These are phyloP conservation scores for Nannochloropsis oceanica DNA, from an alignment of 108 stramenopile species.

Conservation along the genomic window DNA sequence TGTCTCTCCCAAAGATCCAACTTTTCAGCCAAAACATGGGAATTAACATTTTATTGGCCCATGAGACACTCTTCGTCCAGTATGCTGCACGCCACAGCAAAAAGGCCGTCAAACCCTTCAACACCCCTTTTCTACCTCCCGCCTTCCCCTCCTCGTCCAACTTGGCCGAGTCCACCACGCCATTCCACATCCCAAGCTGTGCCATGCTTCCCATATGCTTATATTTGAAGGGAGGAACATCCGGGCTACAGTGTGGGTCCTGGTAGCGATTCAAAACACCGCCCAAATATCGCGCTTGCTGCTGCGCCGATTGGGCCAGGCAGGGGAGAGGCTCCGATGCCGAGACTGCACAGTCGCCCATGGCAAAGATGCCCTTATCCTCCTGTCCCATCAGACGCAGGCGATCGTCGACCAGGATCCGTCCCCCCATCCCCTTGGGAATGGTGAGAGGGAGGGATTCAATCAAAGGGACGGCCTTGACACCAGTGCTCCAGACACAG, in stretches of 20 bases:
- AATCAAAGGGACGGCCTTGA: constrained; percentile 43
- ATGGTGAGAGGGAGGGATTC: constrained; percentile 25
- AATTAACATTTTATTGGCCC: constrained; percentile 63
- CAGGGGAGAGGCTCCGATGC: constrained; percentile 55
- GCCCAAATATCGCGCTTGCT: constrained; percentile 54
- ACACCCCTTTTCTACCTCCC: neutral
- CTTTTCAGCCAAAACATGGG: constrained; percentile 96
- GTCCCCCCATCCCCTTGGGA: constrained; percentile 36
- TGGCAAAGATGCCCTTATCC: constrained; percentile 63
- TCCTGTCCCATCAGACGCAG: constrained; percentile 60
- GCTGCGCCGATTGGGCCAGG: constrained; percentile 70
- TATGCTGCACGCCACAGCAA: constrained; percentile 67
- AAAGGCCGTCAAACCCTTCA: constrained; percentile 50
- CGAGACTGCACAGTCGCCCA: constrained; percentile 70
- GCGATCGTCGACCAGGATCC: constrained; percentile 65
- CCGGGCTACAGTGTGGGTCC: constrained; percentile 2
- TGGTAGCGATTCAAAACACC: neutral
- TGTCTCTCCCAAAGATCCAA: constrained; percentile 76
- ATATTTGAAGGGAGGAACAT: constrained; percentile 50
- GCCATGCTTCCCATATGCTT: constrained; percentile 65
- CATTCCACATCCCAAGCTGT: constrained; percentile 51
- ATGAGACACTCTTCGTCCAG: constrained; percentile 56
- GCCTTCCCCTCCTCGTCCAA: neutral
- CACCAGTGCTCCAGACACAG: constrained; percentile 67
- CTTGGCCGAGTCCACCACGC: constrained; percentile 34